Evolutionary conservation across 2,329 filamentous ascomycete genomes (phyloP), one percentile per base, ranked within the genome.

Genomic region (Xylaria polymorpha): DNA sequence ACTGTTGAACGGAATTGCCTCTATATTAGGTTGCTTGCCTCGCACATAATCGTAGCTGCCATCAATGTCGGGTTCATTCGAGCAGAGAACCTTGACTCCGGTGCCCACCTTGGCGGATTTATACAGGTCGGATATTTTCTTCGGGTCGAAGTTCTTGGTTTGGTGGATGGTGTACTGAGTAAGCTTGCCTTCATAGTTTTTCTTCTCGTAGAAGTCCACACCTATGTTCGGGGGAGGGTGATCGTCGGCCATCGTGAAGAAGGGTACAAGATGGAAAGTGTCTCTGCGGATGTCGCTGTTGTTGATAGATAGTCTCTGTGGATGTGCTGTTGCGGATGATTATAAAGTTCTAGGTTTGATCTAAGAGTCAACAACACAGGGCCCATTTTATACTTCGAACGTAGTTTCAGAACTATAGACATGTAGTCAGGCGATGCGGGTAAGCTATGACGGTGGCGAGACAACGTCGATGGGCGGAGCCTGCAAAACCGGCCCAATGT

Each of bases 191-290:
- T 5, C 32, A 10, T 39, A 56, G 6, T 56, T 5, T 22, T 7
- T 0, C 32, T 56, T 39, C 51, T 56, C 51, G 22, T 56, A 56
- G 20, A 56, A 56, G 51, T 56, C 51, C 20, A 32, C 51, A 39
- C 18, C 32, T 1, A 56, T 18, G 18, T 56, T 56, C 1, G 25
- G 32, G 9, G 51, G 51, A 7, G 51, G 51, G n/a, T 39, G 9
- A 10, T 56, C 25, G n/a, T 39, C 32, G 15, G 3, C 46, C 46
- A 50, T 50, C 8, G 20, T 50, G 46, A 15, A 15, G 22, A 35
- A 14, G 32, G 10, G 32, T 53, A n/a, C n/a, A 37, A n/a, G 14
- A 53, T 37, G n/a, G 14, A 29, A 35, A 35, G 25, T 53, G 5
- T 35, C 25, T 53, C 14, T 29, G 25, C 12, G 18, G 18, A n/a